These are phyloP conservation scores for Monosporascus sp. DNA, from an alignment of 2,329 filamentous ascomycete genomes.

Conservation along the genomic window DNA sequence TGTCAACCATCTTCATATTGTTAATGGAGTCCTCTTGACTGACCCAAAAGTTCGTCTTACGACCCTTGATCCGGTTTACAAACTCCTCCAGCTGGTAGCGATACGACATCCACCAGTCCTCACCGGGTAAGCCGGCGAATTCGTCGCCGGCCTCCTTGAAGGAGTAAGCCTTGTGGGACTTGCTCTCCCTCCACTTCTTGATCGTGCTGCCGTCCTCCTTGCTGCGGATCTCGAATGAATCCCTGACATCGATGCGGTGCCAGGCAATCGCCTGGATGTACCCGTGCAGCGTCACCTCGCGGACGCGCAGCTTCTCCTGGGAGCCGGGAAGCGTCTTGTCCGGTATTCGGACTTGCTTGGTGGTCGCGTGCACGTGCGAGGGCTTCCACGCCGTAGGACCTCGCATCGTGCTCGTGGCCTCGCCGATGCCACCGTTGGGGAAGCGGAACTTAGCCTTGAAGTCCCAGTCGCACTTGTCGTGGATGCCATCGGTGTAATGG, in stretches of 20 bases:
- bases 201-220: slow-evolving; percentile 10
- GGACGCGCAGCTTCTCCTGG: slow-evolving; percentile 12
- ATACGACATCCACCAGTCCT: slow-evolving; percentile 38
- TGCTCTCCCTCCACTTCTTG: too few species aligned
- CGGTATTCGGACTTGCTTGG: slow-evolving; percentile 17
- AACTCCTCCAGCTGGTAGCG: slow-evolving; percentile 44
- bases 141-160: slow-evolving; percentile 27
- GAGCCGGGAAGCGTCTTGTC: slow-evolving; percentile 12
- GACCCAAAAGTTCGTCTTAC: slow-evolving; percentile 34
- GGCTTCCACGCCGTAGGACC: slow-evolving; percentile 13
- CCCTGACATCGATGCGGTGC: slow-evolving; percentile 33
- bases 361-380: slow-evolving; percentile 13
- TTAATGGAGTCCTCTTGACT: slow-evolving; percentile 35
- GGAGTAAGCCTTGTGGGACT: slow-evolving; percentile 29
- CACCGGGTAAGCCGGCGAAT: slow-evolving; percentile 16
- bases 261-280: slow-evolving; percentile 23
- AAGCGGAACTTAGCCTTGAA: slow-evolving; percentile 34
- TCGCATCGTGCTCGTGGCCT: slow-evolving; percentile 24
- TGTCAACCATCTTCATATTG: slow-evolving; percentile 42
- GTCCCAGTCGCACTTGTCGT: slow-evolving; percentile 28
- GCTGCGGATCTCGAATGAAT: slow-evolving; percentile 27
- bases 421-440: slow-evolving; percentile 29
- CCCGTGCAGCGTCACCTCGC: slow-evolving; percentile 23
- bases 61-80: slow-evolving; percentile 39
- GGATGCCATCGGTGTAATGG: slow-evolving; percentile 19